These are phyloP conservation scores for Chamaenerion angustifolium DNA, from an alignment of 345 rosid genomes.

Conservation along the genomic window DNA sequence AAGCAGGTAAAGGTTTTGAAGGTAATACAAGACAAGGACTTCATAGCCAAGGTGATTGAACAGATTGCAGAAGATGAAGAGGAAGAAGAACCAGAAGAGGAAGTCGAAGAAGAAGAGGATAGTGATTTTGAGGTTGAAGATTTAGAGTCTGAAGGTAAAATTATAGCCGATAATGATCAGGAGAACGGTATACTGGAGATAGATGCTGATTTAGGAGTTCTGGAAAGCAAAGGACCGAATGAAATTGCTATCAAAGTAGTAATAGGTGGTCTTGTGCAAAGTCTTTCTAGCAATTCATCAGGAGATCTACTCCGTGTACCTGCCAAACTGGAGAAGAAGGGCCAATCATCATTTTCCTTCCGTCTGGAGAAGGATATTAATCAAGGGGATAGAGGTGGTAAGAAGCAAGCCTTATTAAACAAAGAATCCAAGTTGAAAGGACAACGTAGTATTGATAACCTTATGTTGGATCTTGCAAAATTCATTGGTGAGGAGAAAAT, in stretches of 20 bases:
- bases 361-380: constrained; percentile 47
- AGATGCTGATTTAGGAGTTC: constrained; percentile 31
- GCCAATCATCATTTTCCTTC: constrained; percentile 46
- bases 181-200: constrained; percentile 40
- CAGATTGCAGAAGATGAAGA: constrained; percentile 69
- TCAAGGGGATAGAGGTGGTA: constrained; percentile 27
- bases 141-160: constrained; percentile 42
- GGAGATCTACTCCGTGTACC: constrained; percentile 61
- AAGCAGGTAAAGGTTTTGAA: constrained; percentile 76
- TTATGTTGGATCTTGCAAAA: constrained; percentile 74
- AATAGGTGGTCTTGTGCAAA: constrained; percentile 55
- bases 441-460: constrained; percentile 45
- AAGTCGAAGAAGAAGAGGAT: constrained; percentile 30
- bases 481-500: constrained; percentile 75
- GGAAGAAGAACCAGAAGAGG: constrained; percentile 48
- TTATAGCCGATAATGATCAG: constrained; percentile 35
- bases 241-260: constrained; percentile 72
- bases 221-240: constrained; percentile 40
- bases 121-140: constrained; percentile 38
- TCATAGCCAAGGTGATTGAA: constrained; percentile 75
- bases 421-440: constrained; percentile 47
- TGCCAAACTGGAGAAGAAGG: constrained; percentile 55
- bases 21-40: constrained; percentile 71
- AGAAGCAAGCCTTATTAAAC: constrained; percentile 28
- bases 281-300: constrained; percentile 36